Base-by-base conservation (phyloP, 2,329 filamentous ascomycete genomes). In the Diplodia mutila region DNA sequence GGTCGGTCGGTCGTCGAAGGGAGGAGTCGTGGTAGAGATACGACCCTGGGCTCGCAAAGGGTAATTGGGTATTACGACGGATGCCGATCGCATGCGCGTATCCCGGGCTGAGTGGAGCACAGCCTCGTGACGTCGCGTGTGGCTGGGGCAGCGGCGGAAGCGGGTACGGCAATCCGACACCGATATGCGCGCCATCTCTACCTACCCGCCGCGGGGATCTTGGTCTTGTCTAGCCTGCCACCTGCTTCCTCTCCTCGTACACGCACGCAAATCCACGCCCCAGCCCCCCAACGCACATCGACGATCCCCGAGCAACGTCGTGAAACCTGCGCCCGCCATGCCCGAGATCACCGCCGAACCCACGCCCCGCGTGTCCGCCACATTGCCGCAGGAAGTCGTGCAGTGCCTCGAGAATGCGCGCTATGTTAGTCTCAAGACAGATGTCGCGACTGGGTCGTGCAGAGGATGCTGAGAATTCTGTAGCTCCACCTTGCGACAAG, bases 401-500 rank as follows among this genome's bases (percentile, higher is more conserved):
- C 90, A 93, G 74, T 97, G 94, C 77, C 88, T 99, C 27, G 90
- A 97, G 77, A 98, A 97, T 82, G 93, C 94, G 61, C 90, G 94
- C 73, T 99, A 97, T 82, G 93, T 97, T 87, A 69, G 81, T 74
- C 34, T 27, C 46, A 14, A 21, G 39, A 48, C 57, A 48, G 25
- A 25, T n/a, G 12, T 25, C 21, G 46, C 34, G 16, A 16, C 34
- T 46, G 11, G n/a, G 70, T 69, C 71, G 66, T 61, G 29, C 37
- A 27, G 11, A 46, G 25, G 42, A 61, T 32, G 39, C 34, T 48
- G n/a, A 61, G 14, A 2, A 16, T 39, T 18, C 72, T 75, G 55
- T 69, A 97, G 93, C 92, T 99, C 72, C 95, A 99, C 80, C 90
- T 99, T 65, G 94, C 95, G 73, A 99, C 95, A 67, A 96, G 91